Evolutionary conservation across 169 alveolate species (phyloP).

Genomic region (Cryptosporidium ryanae): DNA sequence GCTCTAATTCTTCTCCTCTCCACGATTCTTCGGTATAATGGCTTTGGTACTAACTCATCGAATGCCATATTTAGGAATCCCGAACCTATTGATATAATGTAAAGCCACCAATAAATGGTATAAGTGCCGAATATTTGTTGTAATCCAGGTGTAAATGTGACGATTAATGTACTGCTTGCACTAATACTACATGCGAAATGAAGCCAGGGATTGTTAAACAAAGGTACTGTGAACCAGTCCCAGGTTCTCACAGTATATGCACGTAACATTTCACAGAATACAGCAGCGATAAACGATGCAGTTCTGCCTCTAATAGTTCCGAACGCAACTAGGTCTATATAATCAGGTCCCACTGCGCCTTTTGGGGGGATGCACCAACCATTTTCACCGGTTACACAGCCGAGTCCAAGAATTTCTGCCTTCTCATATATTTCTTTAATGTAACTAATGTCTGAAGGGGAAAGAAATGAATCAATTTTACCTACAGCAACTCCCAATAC

Average conservation of each 20-base stretch:
- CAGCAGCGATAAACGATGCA: constrained; percentile 90
- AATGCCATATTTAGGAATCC: constrained; percentile 85
- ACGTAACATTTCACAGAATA: constrained; percentile 91
- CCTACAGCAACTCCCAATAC: constrained; percentile 88
- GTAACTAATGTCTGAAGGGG: constrained; percentile 60
- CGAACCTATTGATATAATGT: constrained; percentile 86
- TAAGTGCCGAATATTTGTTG: constrained; percentile 83
- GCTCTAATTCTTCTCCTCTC: constrained; percentile 74
- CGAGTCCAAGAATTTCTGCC: constrained; percentile 35
- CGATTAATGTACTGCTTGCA: constrained; percentile 86
- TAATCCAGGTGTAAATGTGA: constrained; percentile 88
- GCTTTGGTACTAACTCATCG: constrained; percentile 89
- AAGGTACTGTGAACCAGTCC: constrained; percentile 87
- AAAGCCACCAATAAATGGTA: constrained; percentile 90
- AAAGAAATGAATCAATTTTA: constrained; percentile 44
- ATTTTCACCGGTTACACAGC: constrained; percentile 23
- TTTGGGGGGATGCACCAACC: constrained; percentile 79
- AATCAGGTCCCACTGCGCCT: constrained; percentile 75
- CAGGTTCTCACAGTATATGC: constrained; percentile 93
- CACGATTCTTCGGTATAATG: constrained; percentile 80
- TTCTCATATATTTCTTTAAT: constrained; percentile 23
- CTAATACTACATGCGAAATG: constrained; percentile 91
- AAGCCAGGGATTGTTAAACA: constrained; percentile 91
- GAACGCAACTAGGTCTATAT: constrained; percentile 83
- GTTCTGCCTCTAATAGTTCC: constrained; percentile 89